These are phyloP conservation scores for Chalciporus sp. DNA, from an alignment of 1,284 basidiomycete species.

Conservation along the genomic window DNA sequence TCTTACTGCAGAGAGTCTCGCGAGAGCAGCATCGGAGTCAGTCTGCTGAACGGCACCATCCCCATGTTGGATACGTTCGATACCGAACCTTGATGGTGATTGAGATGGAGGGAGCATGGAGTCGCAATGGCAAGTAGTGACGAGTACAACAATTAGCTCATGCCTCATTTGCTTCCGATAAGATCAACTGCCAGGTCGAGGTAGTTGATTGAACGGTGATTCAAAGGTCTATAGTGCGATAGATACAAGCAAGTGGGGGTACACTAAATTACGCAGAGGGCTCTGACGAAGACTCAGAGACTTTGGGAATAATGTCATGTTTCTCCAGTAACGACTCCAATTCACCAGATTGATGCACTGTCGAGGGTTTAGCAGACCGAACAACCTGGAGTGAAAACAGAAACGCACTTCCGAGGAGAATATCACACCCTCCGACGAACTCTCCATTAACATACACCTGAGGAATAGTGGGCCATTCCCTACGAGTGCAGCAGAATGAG, in stretches of 20 bases:
- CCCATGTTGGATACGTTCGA: slow-evolving; percentile 23
- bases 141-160: no score
- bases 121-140: background rate
- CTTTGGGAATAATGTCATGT: slow-evolving; percentile 62
- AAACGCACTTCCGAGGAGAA: slow-evolving; percentile 85
- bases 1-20: slow-evolving; percentile 79
- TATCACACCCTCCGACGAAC: slow-evolving; percentile 97
- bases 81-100: slow-evolving; percentile 5
- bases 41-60: slow-evolving; percentile 72
- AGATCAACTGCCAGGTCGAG: no score
- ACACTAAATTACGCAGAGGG: slow-evolving; percentile 12
- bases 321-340: slow-evolving; percentile 83
- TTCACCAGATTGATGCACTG: slow-evolving; percentile 97
- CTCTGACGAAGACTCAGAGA: slow-evolving; percentile 13
- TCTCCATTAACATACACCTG: slow-evolving; percentile 95
- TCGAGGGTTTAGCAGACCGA: slow-evolving; percentile 1
- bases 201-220: background rate
- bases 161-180: background rate
- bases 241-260: background rate
- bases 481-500: slow-evolving; percentile 33
- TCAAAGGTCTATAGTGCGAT: slow-evolving; percentile 4
- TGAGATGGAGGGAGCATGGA: slow-evolving; percentile 24
- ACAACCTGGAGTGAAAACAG: background rate
- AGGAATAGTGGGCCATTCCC: slow-evolving; percentile 98
- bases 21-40: slow-evolving; percentile 73